These are phyloP conservation scores for Monilinia vaccinii-corymbosi DNA, from an alignment of 2,329 filamentous ascomycete genomes.

Conservation along the genomic window DNA sequence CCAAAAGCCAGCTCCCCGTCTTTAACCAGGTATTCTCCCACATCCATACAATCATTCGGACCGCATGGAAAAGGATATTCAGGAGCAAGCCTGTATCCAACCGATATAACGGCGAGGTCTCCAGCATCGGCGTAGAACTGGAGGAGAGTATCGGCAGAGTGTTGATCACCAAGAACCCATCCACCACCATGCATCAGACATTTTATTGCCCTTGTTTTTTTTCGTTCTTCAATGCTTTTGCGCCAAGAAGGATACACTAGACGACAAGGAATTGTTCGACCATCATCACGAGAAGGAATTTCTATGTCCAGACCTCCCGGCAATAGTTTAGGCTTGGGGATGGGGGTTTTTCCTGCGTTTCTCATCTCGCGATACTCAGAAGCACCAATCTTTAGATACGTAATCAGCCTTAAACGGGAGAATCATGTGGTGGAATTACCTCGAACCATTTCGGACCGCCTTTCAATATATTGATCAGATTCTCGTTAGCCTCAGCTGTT, in stretches of 20 bases:
- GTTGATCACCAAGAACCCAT: slow-evolving; percentile 20
- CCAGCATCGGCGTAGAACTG: slow-evolving; percentile 41
- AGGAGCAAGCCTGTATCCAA: slow-evolving; percentile 52
- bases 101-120: slow-evolving; percentile 41
- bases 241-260: slow-evolving; percentile 18
- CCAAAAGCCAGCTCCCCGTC: slow-evolving; percentile 36
- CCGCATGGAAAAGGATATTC: slow-evolving; percentile 48
- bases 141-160: slow-evolving; percentile 33
- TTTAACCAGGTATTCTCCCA: slow-evolving; percentile 43
- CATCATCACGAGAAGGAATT: slow-evolving; percentile 43
- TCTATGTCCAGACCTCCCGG: slow-evolving; percentile 37
- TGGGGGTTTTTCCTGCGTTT: slow-evolving; percentile 41
- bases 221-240: slow-evolving; percentile 37
- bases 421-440: slow-evolving; percentile 26
- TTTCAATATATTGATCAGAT: slow-evolving; percentile 21
- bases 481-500: slow-evolving; percentile 37
- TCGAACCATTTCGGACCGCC: slow-evolving; percentile 42
- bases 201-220: slow-evolving; percentile 39
- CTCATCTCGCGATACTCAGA: slow-evolving; percentile 45
- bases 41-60: slow-evolving; percentile 48
- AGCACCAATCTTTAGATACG: slow-evolving; percentile 38
- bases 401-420: neutral
- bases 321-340: slow-evolving; percentile 39
- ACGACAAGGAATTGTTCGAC: slow-evolving; percentile 42
- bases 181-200: slow-evolving; percentile 46